Conservation (phyloP, 2,329 filamentous ascomycete genomes). For the Epichloe coenophiala region DNA sequence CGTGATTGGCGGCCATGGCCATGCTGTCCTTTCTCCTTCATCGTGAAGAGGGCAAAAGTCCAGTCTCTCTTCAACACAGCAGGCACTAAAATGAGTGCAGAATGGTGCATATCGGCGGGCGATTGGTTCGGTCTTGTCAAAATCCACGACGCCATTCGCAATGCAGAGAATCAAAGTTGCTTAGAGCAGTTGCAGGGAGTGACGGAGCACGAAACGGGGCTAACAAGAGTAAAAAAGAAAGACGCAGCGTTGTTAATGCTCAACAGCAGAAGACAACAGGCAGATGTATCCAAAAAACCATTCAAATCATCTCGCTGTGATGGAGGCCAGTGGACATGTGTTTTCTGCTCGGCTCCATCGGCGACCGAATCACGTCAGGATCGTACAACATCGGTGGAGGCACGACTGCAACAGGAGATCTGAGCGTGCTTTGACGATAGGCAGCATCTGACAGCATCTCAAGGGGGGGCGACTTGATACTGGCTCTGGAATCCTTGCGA, state of each 20-base stretch:
- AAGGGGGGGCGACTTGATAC: constrained; percentile 14
- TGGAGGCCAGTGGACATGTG: constrained; percentile 37
- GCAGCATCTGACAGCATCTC: constrained; percentile 26
- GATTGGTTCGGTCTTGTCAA: not conserved
- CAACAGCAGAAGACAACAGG: not conserved
- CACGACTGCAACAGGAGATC: constrained; percentile 13
- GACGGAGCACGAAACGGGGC: not conserved
- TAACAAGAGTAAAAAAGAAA: not conserved
- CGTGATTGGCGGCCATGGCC: not conserved
- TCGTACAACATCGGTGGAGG: constrained; percentile 26
- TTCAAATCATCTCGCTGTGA: constrained; percentile 41
- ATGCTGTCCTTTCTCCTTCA: not conserved
- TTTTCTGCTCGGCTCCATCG: constrained; percentile 20
- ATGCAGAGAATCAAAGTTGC: not conserved
- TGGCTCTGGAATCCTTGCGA: constrained; percentile 26
- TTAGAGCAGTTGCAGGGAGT: not conserved
- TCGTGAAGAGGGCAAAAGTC: not conserved
- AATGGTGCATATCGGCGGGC: not conserved
- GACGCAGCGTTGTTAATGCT: not conserved
- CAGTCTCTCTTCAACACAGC: not conserved
- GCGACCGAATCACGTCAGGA: constrained; percentile 19
- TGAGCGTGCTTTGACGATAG: constrained; percentile 12
- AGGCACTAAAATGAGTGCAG: not conserved
- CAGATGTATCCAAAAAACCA: not conserved
- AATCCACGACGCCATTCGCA: not conserved